Evolutionary conservation across 352 stramenopile genomes (phyloP).

Genomic region (Pythium vanterpoolii): DNA sequence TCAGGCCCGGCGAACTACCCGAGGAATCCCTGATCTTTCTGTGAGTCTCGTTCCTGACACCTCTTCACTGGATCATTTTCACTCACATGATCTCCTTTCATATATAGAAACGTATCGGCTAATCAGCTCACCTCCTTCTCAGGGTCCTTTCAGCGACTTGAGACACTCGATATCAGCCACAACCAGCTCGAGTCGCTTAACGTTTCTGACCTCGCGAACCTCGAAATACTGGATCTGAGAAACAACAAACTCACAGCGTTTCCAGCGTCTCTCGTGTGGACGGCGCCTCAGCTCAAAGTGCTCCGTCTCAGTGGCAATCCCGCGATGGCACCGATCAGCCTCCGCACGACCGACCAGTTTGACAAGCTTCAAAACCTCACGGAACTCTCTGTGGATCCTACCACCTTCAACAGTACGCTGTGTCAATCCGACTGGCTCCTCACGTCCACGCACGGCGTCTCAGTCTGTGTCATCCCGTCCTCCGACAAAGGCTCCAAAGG

Average conservation of each 20-base stretch:
- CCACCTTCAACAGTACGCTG: background rate
- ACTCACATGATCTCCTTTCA: background rate
- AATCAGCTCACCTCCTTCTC: constrained; percentile 2
- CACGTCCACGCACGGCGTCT: background rate
- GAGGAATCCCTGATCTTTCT: background rate
- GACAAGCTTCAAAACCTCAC: background rate
- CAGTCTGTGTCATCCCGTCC: background rate
- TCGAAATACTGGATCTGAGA: constrained; percentile 7
- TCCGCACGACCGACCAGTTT: constrained; percentile 7
- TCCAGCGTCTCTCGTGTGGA: background rate
- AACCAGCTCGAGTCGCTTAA: constrained; percentile 4
- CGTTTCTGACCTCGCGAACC: background rate
- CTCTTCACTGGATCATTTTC: background rate
- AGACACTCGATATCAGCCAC: constrained; percentile 3
- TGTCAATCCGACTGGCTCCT: background rate
- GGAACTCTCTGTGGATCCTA: background rate
- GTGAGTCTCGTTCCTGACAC: too few relatives aligned
- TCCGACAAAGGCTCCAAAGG: background rate
- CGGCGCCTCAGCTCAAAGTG: background rate
- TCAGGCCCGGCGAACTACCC: background rate
- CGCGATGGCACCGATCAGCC: constrained; percentile 1
- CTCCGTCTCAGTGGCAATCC: constrained; percentile 6
- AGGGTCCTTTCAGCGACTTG: background rate
- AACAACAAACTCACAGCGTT: constrained; percentile 12
- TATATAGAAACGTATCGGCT: constrained; percentile 1